Evolutionary conservation across 1,284 basidiomycete genomes (phyloP).

Genomic region (Tilletia indica): DNA sequence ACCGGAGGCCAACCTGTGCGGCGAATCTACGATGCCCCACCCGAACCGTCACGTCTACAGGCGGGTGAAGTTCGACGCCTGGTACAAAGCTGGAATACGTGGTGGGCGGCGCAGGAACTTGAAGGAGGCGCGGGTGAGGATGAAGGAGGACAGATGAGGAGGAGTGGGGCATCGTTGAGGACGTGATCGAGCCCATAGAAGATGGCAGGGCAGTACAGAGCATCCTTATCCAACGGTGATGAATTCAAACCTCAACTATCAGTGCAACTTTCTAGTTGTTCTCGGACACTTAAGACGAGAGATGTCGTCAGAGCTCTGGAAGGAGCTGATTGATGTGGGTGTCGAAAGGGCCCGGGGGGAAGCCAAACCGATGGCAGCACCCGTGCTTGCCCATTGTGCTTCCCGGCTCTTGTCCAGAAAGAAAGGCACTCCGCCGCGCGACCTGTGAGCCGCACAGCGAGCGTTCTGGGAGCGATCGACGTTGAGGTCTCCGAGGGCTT

Average conservation of each 20-base stretch:
- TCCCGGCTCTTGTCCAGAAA: too few relatives aligned
- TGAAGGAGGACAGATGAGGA: background rate
- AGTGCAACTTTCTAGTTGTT: too few relatives aligned
- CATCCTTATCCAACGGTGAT: conserved; percentile 2
- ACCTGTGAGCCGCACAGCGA: too few relatives aligned
- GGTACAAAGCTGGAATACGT: conserved; percentile 1
- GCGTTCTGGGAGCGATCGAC: too few relatives aligned
- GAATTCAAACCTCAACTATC: background rate
- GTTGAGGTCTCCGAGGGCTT: too few relatives aligned
- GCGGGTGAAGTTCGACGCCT: conserved; percentile 4
- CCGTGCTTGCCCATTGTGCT: too few relatives aligned
- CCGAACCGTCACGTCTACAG: background rate
- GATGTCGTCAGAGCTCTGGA: too few relatives aligned
- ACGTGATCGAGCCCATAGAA: conserved; percentile 18
- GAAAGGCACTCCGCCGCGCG: too few relatives aligned
- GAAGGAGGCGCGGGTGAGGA: background rate
- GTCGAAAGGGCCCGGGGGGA: too few relatives aligned
- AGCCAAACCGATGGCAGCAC: too few relatives aligned
- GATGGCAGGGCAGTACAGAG: conserved; percentile 17
- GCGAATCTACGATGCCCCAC: conserved; percentile 2
- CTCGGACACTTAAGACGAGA: too few relatives aligned
- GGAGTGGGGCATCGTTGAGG: conserved; percentile 14
- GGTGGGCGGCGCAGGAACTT: background rate
- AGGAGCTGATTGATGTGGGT: too few relatives aligned
- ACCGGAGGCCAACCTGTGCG: background rate